A percentile compares a stretch with the other conserved stretches of the same genome.
Conservation (phyloP, 495 filamentous ascomycete species). For the Trichoderma reesei region DNA sequence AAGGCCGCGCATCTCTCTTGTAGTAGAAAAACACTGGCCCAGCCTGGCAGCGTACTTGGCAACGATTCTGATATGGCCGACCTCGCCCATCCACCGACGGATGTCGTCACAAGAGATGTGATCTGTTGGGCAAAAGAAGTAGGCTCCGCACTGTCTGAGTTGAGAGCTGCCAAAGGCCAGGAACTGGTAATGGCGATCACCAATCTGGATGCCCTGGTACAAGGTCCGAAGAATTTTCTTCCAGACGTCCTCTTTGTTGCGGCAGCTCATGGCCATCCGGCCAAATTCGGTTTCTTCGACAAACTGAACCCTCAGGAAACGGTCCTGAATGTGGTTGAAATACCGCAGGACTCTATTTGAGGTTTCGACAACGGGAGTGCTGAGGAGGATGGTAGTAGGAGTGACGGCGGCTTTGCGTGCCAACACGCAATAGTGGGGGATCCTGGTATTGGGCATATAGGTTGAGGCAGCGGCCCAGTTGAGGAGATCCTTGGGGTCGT, state of each 20-base stretch:
- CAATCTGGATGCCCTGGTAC: constrained; percentile 70
- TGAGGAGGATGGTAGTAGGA: constrained; percentile 70
- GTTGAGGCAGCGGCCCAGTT: constrained; percentile 34
- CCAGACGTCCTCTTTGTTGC: constrained; percentile 60
- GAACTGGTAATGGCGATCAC: constrained; percentile 74
- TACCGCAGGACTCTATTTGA: constrained; percentile 80
- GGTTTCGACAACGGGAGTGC: constrained; percentile 67
- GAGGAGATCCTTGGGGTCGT: constrained; percentile 70
- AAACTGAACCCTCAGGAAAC: constrained; percentile 87
- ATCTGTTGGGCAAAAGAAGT: constrained; percentile 63
- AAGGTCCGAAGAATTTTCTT: constrained; percentile 62
- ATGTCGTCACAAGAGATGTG: constrained; percentile 60
- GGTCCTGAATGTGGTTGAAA: constrained; percentile 56
- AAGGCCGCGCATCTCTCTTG: constrained; percentile 50
- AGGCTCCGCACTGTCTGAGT: constrained; percentile 84
- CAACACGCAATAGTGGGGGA: constrained; percentile 63
- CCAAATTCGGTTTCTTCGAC: constrained; percentile 60
- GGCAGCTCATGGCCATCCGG: constrained; percentile 34
- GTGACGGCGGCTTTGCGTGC: constrained; percentile 70
- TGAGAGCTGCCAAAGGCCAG: constrained; percentile 95
- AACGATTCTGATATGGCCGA: constrained; percentile 63
- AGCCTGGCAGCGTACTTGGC: constrained; percentile 82
- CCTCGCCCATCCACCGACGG: constrained; percentile 83
- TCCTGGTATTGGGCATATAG: constrained; percentile 37
- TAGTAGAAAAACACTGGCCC: constrained; percentile 95